Evolutionary conservation across 176 grass and related monocot genomes (phyloP).

Genomic region (Olyra latifolia): DNA sequence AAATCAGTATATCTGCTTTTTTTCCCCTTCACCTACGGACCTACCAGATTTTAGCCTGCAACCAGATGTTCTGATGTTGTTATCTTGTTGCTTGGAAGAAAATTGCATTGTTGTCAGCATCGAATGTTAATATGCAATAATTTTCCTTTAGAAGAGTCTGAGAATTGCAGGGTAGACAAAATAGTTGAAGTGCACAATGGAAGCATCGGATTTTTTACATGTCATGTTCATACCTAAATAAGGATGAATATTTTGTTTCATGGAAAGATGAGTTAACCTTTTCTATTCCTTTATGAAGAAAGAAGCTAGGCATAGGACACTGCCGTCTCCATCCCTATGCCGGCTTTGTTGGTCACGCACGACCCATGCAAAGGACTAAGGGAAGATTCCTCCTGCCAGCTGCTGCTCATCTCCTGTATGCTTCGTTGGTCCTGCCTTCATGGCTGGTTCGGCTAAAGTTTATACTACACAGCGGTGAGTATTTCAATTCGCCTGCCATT

Average conservation of each 20-base stretch:
- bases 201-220: neutral
- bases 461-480: neutral
- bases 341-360: slow-evolving; percentile 5
- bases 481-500: neutral
- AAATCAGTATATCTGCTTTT: neutral
- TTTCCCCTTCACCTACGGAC: neutral
- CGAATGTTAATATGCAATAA: neutral
- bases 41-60: neutral
- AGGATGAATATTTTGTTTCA: slow-evolving; percentile 25
- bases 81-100: neutral
- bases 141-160: neutral
- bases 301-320: slow-evolving; percentile 38
- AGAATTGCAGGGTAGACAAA: neutral
- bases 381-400: slow-evolving; percentile 21
- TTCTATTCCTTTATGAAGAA: slow-evolving; percentile 22
- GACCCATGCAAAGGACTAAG: neutral
- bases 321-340: slow-evolving; percentile 24
- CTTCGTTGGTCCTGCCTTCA: slow-evolving; percentile 10
- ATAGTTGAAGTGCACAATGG: neutral
- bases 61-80: neutral
- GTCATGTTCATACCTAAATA: slow-evolving; percentile 11
- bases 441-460: neutral
- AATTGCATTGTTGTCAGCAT: neutral
- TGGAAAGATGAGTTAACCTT: slow-evolving; percentile 26
- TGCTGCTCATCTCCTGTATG: slow-evolving; percentile 21